phyloP scores from a whole-genome alignment of 106 monocot species.

The Acorus gramineus region DNA sequence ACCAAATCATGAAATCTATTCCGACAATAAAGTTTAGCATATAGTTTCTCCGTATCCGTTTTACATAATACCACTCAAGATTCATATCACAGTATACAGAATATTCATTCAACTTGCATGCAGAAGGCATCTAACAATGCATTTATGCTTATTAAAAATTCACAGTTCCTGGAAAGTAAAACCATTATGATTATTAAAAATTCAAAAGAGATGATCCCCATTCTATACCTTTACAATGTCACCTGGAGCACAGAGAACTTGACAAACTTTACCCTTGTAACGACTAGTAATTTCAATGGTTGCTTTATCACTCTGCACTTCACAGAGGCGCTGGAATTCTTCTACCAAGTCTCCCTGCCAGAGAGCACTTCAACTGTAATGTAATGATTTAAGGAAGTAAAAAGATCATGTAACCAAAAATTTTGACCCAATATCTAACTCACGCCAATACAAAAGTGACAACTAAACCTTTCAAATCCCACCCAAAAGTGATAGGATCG shows the following conservation, averaged over 20 bases:
- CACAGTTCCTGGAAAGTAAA: neutral
- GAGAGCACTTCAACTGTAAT: neutral
- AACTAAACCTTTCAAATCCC: too few relatives aligned
- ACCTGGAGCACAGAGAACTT: slow-evolving; percentile 64
- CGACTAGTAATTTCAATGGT: slow-evolving; percentile 98
- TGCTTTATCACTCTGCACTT: slow-evolving; percentile 98
- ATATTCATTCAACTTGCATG: too few relatives aligned
- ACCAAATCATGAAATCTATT: too few relatives aligned
- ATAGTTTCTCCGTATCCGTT: too few relatives aligned
- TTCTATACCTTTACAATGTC: slow-evolving; percentile 81
- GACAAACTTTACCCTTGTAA: slow-evolving; percentile 71
- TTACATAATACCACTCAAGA: too few relatives aligned
- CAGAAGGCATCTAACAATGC: neutral
- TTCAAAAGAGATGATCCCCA: neutral
- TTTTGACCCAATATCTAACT: too few relatives aligned
- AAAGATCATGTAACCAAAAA: too few relatives aligned
- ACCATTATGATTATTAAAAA: neutral
- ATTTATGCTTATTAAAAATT: neutral
- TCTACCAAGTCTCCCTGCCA: slow-evolving; percentile 82
- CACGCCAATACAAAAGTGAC: too few relatives aligned
- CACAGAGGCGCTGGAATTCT: slow-evolving; percentile 91
- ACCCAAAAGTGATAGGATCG: too few relatives aligned
- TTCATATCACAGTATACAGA: too few relatives aligned
- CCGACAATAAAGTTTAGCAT: too few relatives aligned
- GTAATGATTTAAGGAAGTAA: too few relatives aligned